Base-by-base conservation (phyloP, 2,329 filamentous ascomycete genomes). In the Ophiobolus disseminans region DNA sequence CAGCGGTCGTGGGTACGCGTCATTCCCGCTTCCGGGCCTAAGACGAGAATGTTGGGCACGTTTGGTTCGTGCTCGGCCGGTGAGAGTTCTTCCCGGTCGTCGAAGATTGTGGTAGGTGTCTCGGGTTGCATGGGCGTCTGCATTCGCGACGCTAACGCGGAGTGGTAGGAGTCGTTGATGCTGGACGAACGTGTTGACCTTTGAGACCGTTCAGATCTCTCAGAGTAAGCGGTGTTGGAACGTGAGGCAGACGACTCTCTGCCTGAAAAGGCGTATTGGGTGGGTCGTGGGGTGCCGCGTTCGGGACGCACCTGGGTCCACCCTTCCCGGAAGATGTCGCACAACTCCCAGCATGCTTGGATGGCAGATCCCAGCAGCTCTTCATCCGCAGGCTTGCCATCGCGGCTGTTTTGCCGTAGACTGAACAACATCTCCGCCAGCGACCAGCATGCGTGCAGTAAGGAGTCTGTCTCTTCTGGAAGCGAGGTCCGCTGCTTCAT, bases 31-130 rank as follows among this genome's bases (percentile, higher is more conserved):
- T 83, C 82, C 4, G 90, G 88, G 2, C 91, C 91, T 0, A 96
- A 82, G 0, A 97, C 87, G 41, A 96, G 81, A 60, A 97, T 96
- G 65, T 96, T 95, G 5, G 91, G 92, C 45, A 91, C 83, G 30
- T 86, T 86, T 0, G 87, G 87, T 35, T 87, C 84, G n/a, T n/a
- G n/a, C 57, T 89, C 89, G 10, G 70, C 62, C 46, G 93, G 90
- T 0, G 91, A 95, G 34, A 91, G 84, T 3, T 90, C 73, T 10
- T 77, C 76, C 0, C 88, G 91, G 67, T 97, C 92, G 70, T 97
- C 93, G 62, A 97, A 97, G 60, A 97, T 91, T 4, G 92, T 97
- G 0, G 93, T 93, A 0, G 92, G 92, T 0, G 92, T 97, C 75
- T 97, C 93, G 1, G 92, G 92, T 78, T 81, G 45, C 48, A 55